phyloP scores from a whole-genome alignment of 805 yeast genomes.

The Teunomyces lycoperdinae region DNA sequence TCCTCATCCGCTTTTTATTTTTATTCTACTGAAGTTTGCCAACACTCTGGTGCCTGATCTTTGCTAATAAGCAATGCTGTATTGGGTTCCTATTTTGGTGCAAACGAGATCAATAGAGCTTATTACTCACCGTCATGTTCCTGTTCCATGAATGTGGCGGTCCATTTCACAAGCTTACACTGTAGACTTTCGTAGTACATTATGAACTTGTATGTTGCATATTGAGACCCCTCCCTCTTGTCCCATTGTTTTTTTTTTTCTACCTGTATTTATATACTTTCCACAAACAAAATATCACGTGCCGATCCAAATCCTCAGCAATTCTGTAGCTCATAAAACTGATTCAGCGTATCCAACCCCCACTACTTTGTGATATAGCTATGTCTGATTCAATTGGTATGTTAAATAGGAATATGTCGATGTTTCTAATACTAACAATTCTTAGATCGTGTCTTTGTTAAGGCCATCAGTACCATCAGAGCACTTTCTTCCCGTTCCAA shows the following conservation, averaged over 20 bases:
- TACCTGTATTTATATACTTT: too few species aligned
- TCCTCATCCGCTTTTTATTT: constrained; percentile 2
- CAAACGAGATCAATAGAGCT: constrained; percentile 15
- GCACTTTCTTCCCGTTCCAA: constrained; percentile 65
- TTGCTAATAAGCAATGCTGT: constrained; percentile 7
- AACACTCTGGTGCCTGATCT: constrained; percentile 19
- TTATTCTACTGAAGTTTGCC: constrained; percentile 10
- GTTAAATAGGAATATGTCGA: constrained; percentile 9
- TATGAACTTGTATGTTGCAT: neutral
- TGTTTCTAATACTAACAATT: constrained; percentile 15
- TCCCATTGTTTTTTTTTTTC: too few species aligned
- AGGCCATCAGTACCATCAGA: constrained; percentile 77
- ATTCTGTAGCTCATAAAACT: neutral
- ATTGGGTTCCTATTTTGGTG: constrained; percentile 19
- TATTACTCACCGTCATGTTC: constrained; percentile 20
- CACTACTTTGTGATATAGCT: neutral
- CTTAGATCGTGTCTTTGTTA: constrained; percentile 72
- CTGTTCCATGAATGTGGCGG: constrained; percentile 7
- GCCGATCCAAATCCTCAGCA: neutral
- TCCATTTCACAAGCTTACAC: constrained; percentile 12
- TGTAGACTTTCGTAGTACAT: neutral
- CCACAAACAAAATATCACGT: neutral
- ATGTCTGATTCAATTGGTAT: constrained; percentile 53
- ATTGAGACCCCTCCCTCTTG: neutral
- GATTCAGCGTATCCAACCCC: neutral